phyloP scores from a whole-genome alignment of 495 filamentous ascomycete species.

The Cenococcum geophilum region DNA sequence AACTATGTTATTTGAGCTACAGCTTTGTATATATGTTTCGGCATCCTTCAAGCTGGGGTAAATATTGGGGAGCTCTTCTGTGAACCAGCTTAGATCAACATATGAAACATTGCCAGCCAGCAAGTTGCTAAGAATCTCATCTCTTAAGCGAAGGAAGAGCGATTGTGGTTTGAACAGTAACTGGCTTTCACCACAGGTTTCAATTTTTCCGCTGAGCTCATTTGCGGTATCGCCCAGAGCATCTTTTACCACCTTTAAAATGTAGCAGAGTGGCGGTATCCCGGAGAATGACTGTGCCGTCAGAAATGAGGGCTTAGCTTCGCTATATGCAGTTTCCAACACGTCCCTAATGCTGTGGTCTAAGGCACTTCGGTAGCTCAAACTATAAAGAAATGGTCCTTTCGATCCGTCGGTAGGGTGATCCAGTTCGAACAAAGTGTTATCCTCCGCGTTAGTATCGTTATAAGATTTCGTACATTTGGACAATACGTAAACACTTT shows the following conservation, averaged over 20 bases:
- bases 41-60: slow-evolving; percentile 3
- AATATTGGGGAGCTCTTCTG: slow-evolving; percentile 4
- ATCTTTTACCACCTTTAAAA: neutral
- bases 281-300: neutral
- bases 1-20: no score
- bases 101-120: slow-evolving; percentile 7
- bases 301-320: neutral
- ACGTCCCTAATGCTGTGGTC: neutral
- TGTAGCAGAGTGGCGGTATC: neutral
- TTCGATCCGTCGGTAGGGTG: neutral
- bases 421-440: neutral
- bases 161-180: slow-evolving; percentile 13
- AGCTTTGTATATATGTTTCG: neutral
- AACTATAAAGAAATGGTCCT: neutral
- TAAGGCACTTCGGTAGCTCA: neutral
- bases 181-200: neutral
- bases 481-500: slow-evolving; percentile 12
- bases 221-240: neutral
- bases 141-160: neutral
- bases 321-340: neutral
- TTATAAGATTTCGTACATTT: neutral
- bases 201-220: neutral
- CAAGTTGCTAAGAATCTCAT: slow-evolving; percentile 13
- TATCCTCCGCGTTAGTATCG: neutral
- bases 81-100: slow-evolving; percentile 9